Evolutionary conservation across 768 basidiomycete genomes (phyloP), one percentile per base, ranked within the genome.

Genomic region (Rhizopogon vesiculosus): DNA sequence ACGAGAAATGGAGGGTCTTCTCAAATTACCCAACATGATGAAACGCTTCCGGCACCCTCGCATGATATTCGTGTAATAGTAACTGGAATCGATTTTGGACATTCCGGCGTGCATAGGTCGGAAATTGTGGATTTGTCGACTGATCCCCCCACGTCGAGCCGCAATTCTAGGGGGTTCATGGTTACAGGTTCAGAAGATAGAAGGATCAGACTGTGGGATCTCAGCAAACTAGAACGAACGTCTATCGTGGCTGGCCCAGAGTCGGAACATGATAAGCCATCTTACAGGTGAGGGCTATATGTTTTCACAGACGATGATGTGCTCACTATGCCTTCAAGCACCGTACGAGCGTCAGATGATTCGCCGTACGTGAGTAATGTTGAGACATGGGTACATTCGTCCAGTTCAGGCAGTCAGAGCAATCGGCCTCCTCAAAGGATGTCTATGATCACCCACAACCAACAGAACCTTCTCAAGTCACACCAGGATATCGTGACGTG

Each of bases 401-500:
- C 78, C 15, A 71, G 71, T 12, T 66, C 73, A 4, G 73, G 71
- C 51, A 78, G 73, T 56, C 81, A 82, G 53, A 79, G 73, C 62
- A 89, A 83, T 63, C 79, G 89, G 13, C 81, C 92, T 16, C 79
- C 86, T 1, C 86, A 90, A 64, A 78, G 90, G 25, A 88, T 88
- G 66, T 87, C 83, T 16, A 70, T 92, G 60, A 87, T 93, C 53
- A 86, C 85, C 13, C 81, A 89, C 49, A 89, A 85, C 65, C 92
- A 96, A 64, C 87, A 94, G 65, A 87, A 86, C 52, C 74, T 97
- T 19, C 74, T 98, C 33, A 87, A 85, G 66, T 80, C 88, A 6
- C 97, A 98, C 66, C 92, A 93, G 61, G 95, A 98, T 65, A 84
- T 93, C 2, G 83, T 98, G 18, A 93, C 90, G 5, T 85, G 89